A percentile compares a stretch with the other conserved stretches of the same genome.
Conservation (phyloP, 768 basidiomycete genomes). For the Suillus cothurnatus region DNA sequence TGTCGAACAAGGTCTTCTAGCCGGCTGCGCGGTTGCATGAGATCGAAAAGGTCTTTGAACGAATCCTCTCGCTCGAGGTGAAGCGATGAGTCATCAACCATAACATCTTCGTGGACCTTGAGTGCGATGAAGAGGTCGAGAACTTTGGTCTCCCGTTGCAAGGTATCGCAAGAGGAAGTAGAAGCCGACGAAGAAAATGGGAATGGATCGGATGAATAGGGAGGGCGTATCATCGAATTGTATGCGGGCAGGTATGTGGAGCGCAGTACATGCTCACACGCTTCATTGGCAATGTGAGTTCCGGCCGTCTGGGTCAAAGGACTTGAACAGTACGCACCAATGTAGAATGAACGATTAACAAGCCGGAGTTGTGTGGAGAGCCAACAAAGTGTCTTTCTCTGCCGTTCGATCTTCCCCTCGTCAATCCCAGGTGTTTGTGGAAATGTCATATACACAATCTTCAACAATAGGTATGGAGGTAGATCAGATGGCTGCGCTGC, state of each 20-base stretch:
- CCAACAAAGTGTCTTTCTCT: constrained; percentile 75
- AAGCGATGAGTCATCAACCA: constrained; percentile 70
- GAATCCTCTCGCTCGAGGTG: constrained; percentile 76
- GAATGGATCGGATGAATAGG: constrained; percentile 82
- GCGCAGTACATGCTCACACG: constrained; percentile 82
- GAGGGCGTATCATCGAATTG: constrained; percentile 56
- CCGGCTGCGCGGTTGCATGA: constrained; percentile 70
- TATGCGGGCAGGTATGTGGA: constrained; percentile 75
- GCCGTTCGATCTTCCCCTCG: constrained; percentile 45
- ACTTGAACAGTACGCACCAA: constrained; percentile 43
- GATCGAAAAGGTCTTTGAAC: constrained; percentile 79
- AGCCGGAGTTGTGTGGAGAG: constrained; percentile 60
- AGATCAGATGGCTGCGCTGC: constrained; percentile 36
- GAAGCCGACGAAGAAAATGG: constrained; percentile 45
- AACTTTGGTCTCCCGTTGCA: constrained; percentile 73
- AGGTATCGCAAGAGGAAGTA: constrained; percentile 31
- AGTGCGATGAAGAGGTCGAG: constrained; percentile 81
- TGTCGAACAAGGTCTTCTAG: constrained; percentile 71
- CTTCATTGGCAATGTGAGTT: constrained; percentile 30
- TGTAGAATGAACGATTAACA: constrained; percentile 67
- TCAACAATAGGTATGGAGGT: constrained; percentile 66
- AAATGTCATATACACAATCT: constrained; percentile 69
- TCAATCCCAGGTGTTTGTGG: constrained; percentile 47
- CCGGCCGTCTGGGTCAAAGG: neutral
- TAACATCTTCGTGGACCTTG: constrained; percentile 79